phyloP scores from a whole-genome alignment of 2,329 filamentous ascomycete genomes.

The Hortaea sp. region DNA sequence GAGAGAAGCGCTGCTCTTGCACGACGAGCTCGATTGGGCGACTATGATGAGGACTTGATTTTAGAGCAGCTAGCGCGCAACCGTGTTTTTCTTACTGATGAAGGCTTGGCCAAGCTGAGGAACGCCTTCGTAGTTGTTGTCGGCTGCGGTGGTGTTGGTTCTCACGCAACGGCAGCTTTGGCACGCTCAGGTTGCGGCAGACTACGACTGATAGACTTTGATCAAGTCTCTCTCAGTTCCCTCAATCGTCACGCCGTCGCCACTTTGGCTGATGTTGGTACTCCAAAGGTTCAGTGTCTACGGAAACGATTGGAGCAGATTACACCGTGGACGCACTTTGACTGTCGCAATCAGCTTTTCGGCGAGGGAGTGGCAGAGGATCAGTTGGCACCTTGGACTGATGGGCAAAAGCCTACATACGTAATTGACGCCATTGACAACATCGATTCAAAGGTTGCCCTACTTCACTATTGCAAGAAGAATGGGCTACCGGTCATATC shows the following conservation, averaged over 20 bases:
- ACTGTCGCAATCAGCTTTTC: constrained; percentile 78
- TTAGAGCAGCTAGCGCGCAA: constrained; percentile 91
- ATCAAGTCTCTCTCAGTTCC: constrained; percentile 90
- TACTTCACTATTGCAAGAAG: constrained; percentile 78
- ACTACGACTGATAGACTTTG: constrained; percentile 86
- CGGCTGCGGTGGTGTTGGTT: constrained; percentile 89
- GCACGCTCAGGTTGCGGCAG: constrained; percentile 82
- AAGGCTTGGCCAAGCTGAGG: constrained; percentile 70
- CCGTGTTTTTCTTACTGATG: constrained; percentile 76
- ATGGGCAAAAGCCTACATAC: constrained; percentile 60
- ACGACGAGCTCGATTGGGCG: constrained; percentile 49
- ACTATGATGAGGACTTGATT: constrained; percentile 70
- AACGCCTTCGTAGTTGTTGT: constrained; percentile 79
- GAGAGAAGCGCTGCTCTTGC: constrained; percentile 49
- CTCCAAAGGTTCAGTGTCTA: constrained; percentile 81
- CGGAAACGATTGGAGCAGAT: constrained; percentile 72
- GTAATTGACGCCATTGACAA: constrained; percentile 98
- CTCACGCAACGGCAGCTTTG: constrained; percentile 77
- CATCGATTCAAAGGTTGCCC: constrained; percentile 87
- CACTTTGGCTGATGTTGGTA: constrained; percentile 86
- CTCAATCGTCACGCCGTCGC: constrained; percentile 94
- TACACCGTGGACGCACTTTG: constrained; percentile 83
- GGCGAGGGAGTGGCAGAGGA: constrained; percentile 53
- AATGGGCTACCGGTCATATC: constrained; percentile 75
- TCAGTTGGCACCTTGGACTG: constrained; percentile 58